Percentiles rank a stretch among this genome's conserved stretches.
Conservation (phyloP, 2,329 filamentous ascomycete species). For the Cytospora chrysosperma region DNA sequence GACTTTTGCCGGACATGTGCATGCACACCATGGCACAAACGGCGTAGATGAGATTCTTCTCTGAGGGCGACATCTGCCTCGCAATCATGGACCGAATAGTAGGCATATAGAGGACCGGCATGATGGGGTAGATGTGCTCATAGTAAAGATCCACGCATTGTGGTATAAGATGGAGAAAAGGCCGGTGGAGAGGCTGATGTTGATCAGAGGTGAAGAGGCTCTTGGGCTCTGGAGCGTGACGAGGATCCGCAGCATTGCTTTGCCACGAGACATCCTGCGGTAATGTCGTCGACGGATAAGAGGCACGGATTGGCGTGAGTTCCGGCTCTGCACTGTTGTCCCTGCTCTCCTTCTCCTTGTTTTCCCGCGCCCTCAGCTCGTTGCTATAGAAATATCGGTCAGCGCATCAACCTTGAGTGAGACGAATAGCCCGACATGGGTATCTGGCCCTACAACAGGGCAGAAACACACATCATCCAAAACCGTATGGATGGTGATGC, state of each 20-base stretch:
- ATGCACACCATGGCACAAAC: conserved; percentile 56
- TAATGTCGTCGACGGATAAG: conserved; percentile 29
- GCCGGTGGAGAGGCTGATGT: conserved; percentile 40
- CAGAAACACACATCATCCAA: not conserved
- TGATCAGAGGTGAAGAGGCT: conserved; percentile 42
- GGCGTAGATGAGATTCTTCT: conserved; percentile 51
- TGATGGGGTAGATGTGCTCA: conserved; percentile 61
- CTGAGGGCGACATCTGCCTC: conserved; percentile 38
- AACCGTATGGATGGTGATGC: not conserved
- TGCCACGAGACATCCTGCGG: conserved; percentile 34
- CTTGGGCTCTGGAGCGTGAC: conserved; percentile 36
- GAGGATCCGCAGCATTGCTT: conserved; percentile 32
- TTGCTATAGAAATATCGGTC: conserved; percentile 35
- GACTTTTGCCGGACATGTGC: conserved; percentile 47
- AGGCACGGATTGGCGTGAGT: conserved; percentile 20
- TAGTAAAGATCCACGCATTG: conserved; percentile 63
- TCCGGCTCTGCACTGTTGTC: conserved; percentile 37
- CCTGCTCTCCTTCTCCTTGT: conserved; percentile 42
- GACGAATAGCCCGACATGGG: not conserved
- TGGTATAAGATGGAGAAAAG: conserved; percentile 49
- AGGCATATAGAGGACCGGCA: conserved; percentile 60
- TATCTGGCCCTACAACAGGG: not conserved
- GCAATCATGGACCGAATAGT: conserved; percentile 49
- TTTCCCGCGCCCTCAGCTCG: conserved; percentile 53
- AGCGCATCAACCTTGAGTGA: not conserved